These are phyloP conservation scores for Fusarium sp. DNA, from an alignment of 2,329 filamentous ascomycete genomes.

Conservation along the genomic window DNA sequence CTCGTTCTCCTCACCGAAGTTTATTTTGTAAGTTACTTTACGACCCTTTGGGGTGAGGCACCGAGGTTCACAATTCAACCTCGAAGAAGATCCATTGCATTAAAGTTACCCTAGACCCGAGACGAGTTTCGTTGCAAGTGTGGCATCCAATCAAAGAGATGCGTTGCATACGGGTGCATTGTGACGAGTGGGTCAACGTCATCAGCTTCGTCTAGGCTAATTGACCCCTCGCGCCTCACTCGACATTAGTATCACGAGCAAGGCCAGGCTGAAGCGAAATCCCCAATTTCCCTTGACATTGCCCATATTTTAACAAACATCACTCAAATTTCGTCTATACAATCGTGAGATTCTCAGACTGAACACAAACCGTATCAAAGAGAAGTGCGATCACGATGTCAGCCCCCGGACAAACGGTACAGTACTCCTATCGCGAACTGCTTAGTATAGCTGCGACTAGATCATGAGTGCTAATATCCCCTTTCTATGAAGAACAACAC, in stretches of 20 bases:
- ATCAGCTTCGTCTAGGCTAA: constrained; percentile 51
- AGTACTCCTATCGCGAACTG: constrained; percentile 39
- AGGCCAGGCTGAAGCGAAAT: constrained; percentile 47
- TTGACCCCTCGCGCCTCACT: constrained; percentile 50
- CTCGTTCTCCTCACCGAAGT: background rate
- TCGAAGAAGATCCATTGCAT: background rate
- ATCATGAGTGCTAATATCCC: constrained; percentile 39
- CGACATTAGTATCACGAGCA: constrained; percentile 47
- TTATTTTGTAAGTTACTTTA: background rate
- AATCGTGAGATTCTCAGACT: constrained; percentile 4
- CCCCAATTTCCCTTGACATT: constrained; percentile 42
- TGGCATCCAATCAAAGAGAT: constrained; percentile 25
- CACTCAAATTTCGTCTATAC: constrained; percentile 17
- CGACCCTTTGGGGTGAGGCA: background rate
- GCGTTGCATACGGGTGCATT: constrained; percentile 12
- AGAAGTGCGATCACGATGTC: constrained; percentile 53
- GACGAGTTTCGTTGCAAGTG: background rate
- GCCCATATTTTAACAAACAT: constrained; percentile 15
- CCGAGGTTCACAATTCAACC: constrained; percentile 2
- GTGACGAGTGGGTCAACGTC: constrained; percentile 55
- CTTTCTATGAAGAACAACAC: constrained; percentile 57
- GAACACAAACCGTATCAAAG: constrained; percentile 4
- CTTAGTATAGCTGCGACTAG: constrained; percentile 21
- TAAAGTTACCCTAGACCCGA: constrained; percentile 33
- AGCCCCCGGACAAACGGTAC: constrained; percentile 58